A percentile compares a stretch with the other conserved stretches of the same genome.
phyloP scores from a whole-genome alignment of 192 early-diverging fungal species.

The Oehlia diaphana region DNA sequence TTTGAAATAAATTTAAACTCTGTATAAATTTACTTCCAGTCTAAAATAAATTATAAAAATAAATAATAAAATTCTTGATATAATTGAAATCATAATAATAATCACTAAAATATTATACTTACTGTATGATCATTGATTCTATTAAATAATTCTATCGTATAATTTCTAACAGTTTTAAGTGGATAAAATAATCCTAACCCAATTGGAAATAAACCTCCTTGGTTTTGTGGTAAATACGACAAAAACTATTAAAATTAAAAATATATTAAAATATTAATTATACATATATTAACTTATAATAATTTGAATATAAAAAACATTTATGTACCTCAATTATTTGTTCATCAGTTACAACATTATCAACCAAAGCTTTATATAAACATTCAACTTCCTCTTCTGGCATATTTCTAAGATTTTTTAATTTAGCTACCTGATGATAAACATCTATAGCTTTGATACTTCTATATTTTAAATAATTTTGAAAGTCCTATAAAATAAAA shows the following conservation, averaged over 20 bases:
- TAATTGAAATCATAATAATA: not conserved
- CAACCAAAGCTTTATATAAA: constrained; percentile 70
- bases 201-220: constrained; percentile 81
- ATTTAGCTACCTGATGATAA: constrained; percentile 62
- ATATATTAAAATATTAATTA: constrained; percentile 6
- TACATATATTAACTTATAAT: not conserved
- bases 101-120: constrained; percentile 30
- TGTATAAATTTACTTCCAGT: constrained; percentile 46
- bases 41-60: constrained; percentile 27
- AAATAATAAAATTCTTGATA: not conserved
- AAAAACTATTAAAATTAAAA: constrained; percentile 50
- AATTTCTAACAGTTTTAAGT: constrained; percentile 60
- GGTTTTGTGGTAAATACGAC: constrained; percentile 70
- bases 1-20: constrained; percentile 44
- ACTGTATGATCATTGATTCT: constrained; percentile 69
- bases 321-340: constrained; percentile 71
- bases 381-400: constrained; percentile 61
- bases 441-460: constrained; percentile 71
- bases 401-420: constrained; percentile 51
- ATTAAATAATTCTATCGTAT: constrained; percentile 74
- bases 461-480: constrained; percentile 52
- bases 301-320: not conserved
- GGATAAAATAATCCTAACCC: constrained; percentile 81
- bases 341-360: constrained; percentile 66
- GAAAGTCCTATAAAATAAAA: constrained; percentile 57